Conservation (phyloP, 225 moss, liverwort and hornwort species). For the Climacium dendroides region DNA sequence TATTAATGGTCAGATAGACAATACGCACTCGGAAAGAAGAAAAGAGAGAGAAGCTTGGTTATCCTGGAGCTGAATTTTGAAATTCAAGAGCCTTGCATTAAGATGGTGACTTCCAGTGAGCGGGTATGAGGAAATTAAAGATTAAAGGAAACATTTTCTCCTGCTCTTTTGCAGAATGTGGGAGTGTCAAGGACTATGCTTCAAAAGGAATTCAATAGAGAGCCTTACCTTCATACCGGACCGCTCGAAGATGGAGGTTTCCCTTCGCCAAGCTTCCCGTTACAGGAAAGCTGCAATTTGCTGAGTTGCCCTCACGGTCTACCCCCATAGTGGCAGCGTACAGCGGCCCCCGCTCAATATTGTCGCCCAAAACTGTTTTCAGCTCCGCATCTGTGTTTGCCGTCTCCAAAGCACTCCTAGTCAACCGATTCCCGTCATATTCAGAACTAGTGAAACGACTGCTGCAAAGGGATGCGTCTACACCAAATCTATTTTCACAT, state of each 20-base stretch:
- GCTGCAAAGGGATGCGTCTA: background rate
- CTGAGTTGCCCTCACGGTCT: slow-evolving; percentile 64
- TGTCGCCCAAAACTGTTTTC: slow-evolving; percentile 53
- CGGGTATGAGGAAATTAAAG: background rate
- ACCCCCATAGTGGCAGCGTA: slow-evolving; percentile 69
- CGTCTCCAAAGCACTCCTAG: slow-evolving; percentile 61
- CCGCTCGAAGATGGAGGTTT: slow-evolving; percentile 73
- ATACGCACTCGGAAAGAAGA: background rate
- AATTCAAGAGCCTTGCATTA: background rate
- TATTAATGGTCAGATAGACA: background rate
- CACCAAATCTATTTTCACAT: background rate
- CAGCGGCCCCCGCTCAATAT: slow-evolving; percentile 64
- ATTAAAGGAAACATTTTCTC: background rate
- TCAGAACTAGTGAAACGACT: background rate
- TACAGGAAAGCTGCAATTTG: slow-evolving; percentile 79
- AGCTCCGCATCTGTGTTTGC: slow-evolving; percentile 46
- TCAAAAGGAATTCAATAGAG: background rate
- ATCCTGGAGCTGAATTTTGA: background rate
- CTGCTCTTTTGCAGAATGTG: background rate
- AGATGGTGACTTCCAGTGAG: background rate
- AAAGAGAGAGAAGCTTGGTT: background rate
- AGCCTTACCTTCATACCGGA: slow-evolving; percentile 44
- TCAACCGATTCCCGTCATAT: background rate
- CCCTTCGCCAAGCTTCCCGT: slow-evolving; percentile 55
- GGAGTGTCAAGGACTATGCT: background rate